Evolutionary conservation across 108 stramenopile genomes (phyloP), one percentile per base, ranked within the genome.

Genomic region (Ochromonas danica): DNA sequence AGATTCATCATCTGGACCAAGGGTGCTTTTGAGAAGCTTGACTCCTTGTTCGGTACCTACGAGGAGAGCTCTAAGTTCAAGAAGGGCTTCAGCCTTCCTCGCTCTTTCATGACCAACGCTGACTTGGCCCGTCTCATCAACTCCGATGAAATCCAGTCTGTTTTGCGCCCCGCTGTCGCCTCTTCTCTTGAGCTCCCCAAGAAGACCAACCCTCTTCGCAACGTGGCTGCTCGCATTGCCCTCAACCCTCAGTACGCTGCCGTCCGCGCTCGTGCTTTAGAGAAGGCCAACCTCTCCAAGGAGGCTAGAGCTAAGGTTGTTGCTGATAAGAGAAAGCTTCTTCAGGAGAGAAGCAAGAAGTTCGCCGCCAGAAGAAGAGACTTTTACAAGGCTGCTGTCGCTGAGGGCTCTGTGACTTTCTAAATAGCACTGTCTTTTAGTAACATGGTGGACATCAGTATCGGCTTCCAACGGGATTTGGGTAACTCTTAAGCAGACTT

Each of bases 121-220:
- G 98, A 99, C 85, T 85, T 99, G 77, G 94, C 95, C 75, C 96
- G 96, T 87, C 89, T 96, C 88, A 95, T 97, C 92, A 96, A 96
- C 91, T 93, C 91, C 80, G 94, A 93, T 81, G 95, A 97, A 90
- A 89, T 99, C 85, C 96, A 99, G 88, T 92, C 92, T 79, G 91
- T 95, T 61, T 85, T 95, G 85, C 88, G 92, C 81, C 92, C 95
- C 70, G 89, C 93, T 85, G 91, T 88, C 74, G 80, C 82, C 61
- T 87, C 87, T 85, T 65, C 74, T 22, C 60, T 39, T 40, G 86
- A 84, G 79, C 84, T 91, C 79, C 90, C 85, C 51, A 78, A 80
- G 45, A 97, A 97, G 95, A 91, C 89, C 84, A 99, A 99, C 89
- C 92, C 98, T 61, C 89, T 99, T 43, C 84, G 80, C 61, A 92